Base-by-base conservation (phyloP, 2,329 filamentous ascomycete species). In the Acrocalymma vagum region DNA sequence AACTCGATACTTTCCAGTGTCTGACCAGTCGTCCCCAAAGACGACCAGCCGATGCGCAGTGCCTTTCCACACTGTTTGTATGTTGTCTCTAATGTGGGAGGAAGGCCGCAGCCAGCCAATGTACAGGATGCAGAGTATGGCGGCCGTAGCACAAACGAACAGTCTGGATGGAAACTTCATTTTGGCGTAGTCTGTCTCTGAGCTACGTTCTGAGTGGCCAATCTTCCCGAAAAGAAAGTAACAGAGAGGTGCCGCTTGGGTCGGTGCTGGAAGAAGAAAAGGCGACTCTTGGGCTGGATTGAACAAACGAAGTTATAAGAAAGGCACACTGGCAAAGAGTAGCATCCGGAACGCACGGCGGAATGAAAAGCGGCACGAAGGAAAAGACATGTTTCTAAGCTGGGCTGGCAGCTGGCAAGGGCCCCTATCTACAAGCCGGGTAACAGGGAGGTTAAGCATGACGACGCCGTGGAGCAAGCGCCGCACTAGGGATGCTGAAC, bases 1-100 rank as follows among this genome's bases (percentile, higher is more conserved):
- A 32, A 65, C 54, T 34, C 63, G 59, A 59, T 69, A 67, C 29
- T 46, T 54, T 16, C 66, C 65, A 27, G 55, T 68, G 51, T 71
- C 67, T 38, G 67, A 70, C 63, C 65, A 71, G 38, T 69, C 65
- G 36, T 70, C 64, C 9, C 67, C 68, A 50, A 71, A 71, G 16
- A 71, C 66, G 18, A 71, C 67, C 14, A 71, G 38, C 25, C 64
- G 60, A 38, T 60, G 60, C 20, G 60, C 45, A 18, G 43, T 51
- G 23, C 58, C 58, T 40, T 46, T 51, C 60, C 65, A 65, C 28
- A 48, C 58, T 34, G 62, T 54, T 27, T 61, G 48, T 29, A 65
- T 53, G 32, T 50, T 61, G 32, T 54, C 47, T 37, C 47, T 51
- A 15, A 70, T 42, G 28, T 55, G 49, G 40, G 55, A 39, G 25